Evolutionary conservation across 1,139 yeast genomes (phyloP), one percentile per base, ranked within the genome.

Genomic region (Arxiozyma bovina): DNA sequence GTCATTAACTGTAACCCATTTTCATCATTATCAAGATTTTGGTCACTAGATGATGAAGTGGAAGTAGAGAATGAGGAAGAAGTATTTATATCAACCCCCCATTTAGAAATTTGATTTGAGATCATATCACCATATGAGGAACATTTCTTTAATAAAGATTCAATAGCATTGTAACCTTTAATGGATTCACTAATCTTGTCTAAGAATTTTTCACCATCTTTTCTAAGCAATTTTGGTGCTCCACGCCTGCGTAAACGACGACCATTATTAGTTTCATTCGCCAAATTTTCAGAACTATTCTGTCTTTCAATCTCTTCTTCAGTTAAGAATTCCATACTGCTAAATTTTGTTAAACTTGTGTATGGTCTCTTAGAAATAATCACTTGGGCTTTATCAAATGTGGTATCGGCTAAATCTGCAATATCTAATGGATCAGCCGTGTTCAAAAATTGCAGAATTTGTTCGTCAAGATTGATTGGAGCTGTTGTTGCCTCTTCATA

Each of bases 101-200:
- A 93, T 57, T 78, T 75, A 51, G 76, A 76, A 74, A 93, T 88
- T 59, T 89, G 95, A 9, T 74, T 70, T 1, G 90, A 77, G 54
- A 94, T 87, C 15, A 75, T 72, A 11, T 77, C 74, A 53, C 98
- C 96, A 60, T 87, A 84, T 34, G 80, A 79, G 15, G 91, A 83
- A 72, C 99, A 94, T 61, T 83, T 81, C 60, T 83, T 82, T 56
- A 94, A 88, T 61, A 94, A 75, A 25, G 95, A 85, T 64, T 93
- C 98, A 43, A 93, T 96, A 0, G 99, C 98, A 58, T 84, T 85
- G 67, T 93, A 94, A 3, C 99, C 99, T 62, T 82, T 81, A 60
- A 93, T 75, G 22, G 91, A 84, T 57, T 76, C 73, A 54, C 79
- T 80, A 8, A 89, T 80, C 41, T 79, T 85, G 58, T 87, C 96